Evolutionary conservation across 352 stramenopile species (phyloP).

Genomic region (Pythium dissotocum): DNA sequence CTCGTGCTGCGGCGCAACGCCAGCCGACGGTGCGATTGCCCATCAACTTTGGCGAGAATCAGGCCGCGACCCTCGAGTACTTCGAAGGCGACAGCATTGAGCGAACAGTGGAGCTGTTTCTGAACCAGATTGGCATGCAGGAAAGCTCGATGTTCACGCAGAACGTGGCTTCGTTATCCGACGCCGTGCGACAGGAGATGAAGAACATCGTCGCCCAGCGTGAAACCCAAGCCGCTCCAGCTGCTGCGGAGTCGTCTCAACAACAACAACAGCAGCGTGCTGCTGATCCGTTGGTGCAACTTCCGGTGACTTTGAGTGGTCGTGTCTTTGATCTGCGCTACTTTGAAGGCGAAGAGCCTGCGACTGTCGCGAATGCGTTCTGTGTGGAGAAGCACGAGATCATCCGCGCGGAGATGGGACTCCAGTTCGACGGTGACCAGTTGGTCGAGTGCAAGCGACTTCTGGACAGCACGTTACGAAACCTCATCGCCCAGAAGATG

Average conservation of each 20-base stretch:
- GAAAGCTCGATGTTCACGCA: conserved; percentile 42
- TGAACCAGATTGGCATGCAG: conserved; percentile 47
- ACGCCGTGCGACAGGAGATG: conserved; percentile 40
- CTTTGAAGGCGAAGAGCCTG: conserved; percentile 59
- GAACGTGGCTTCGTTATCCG: conserved; percentile 44
- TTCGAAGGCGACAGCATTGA: conserved; percentile 75
- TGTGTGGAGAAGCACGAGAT: conserved; percentile 73
- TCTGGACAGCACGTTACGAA: conserved; percentile 42
- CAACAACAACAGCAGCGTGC: conserved; percentile 6
- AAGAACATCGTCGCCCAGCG: conserved; percentile 6
- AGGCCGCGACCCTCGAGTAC: conserved; percentile 53
- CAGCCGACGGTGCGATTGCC: conserved; percentile 45
- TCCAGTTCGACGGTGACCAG: conserved; percentile 60
- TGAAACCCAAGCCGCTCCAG: not conserved
- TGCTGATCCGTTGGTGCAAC: conserved; percentile 40
- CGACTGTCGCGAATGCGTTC: conserved; percentile 60
- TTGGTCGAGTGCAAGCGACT: conserved; percentile 63
- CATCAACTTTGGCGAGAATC: conserved; percentile 55
- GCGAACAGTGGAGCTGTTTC: conserved; percentile 65
- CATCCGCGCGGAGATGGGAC: conserved; percentile 46
- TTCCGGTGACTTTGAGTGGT: conserved; percentile 63
- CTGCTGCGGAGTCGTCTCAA: conserved; percentile 14
- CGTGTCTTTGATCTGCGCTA: conserved; percentile 64
- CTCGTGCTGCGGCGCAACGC: conserved; percentile 19
- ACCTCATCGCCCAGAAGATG: conserved; percentile 29